Percentiles rank a stretch among this genome's conserved stretches.
These are phyloP conservation scores for Phytophthora litchii DNA, from an alignment of 352 stramenopile genomes.

Conservation along the genomic window DNA sequence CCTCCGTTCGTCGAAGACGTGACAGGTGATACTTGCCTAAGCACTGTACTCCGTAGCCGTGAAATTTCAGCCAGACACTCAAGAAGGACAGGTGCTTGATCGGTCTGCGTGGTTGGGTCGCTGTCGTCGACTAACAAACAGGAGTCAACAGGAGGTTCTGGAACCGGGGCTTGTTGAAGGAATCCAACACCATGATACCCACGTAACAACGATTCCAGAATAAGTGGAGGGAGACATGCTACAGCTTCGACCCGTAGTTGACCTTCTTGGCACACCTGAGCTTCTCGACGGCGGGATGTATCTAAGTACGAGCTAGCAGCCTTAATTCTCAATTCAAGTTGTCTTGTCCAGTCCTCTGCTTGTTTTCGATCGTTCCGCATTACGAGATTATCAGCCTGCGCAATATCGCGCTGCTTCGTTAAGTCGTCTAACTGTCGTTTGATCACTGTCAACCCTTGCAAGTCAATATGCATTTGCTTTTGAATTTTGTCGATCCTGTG, in stretches of 20 bases:
- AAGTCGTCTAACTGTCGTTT: conserved; percentile 66
- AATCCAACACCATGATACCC: conserved; percentile 69
- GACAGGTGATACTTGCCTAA: conserved; percentile 6
- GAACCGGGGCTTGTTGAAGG: conserved; percentile 43
- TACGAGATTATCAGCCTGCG: conserved; percentile 54
- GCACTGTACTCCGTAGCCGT: conserved; percentile 6
- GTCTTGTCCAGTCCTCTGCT: conserved; percentile 53
- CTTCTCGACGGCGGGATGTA: conserved; percentile 50
- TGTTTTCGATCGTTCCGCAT: conserved; percentile 70
- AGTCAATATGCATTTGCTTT: conserved; percentile 43
- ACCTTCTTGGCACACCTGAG: conserved; percentile 61
- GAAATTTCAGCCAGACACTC: conserved; percentile 39
- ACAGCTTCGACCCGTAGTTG: conserved; percentile 69
- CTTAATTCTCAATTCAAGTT: conserved; percentile 60
- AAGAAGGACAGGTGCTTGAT: conserved; percentile 19
- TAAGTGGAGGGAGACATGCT: conserved; percentile 61
- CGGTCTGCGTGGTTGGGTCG: not conserved
- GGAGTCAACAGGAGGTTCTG: not conserved
- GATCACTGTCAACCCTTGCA: conserved; percentile 38
- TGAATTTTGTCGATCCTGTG: conserved; percentile 42
- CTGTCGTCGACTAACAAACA: not conserved
- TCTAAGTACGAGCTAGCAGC: conserved; percentile 62
- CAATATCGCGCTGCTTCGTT: conserved; percentile 48
- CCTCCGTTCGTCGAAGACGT: conserved; percentile 1
- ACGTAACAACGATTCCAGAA: conserved; percentile 72